These are phyloP conservation scores for Yamadazyma buinensis DNA, from an alignment of 1,139 yeast genomes.

Conservation along the genomic window DNA sequence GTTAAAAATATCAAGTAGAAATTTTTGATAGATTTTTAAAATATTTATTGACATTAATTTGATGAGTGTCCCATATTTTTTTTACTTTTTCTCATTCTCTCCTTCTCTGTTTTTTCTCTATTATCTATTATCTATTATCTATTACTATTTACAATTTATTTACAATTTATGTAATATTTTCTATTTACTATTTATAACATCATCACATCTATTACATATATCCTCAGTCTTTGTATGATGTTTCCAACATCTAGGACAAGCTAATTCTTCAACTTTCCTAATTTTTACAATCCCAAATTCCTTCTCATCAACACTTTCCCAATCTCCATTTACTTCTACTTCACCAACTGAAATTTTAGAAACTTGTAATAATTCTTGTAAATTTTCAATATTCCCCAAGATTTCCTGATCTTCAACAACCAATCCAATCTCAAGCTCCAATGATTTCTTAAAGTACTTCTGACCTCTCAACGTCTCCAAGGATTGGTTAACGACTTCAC, in stretches of 20 bases:
- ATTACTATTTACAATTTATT: no score
- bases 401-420: constrained; percentile 20
- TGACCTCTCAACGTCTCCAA: constrained; percentile 30
- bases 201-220: constrained; percentile 67
- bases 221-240: constrained; percentile 47
- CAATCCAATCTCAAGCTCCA: constrained; percentile 44
- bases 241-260: constrained; percentile 97
- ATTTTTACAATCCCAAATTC: no score
- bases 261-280: no score
- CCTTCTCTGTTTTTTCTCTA: neutral
- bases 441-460: constrained; percentile 53
- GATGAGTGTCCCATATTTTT: constrained; percentile 6
- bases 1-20: constrained; percentile 41
- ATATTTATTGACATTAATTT: constrained; percentile 11
- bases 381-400: constrained; percentile 29
- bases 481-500: constrained; percentile 45
- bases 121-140: no score
- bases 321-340: no score
- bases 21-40: no score
- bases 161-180: no score
- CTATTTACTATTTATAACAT: constrained; percentile 1
- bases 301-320: no score
- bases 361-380: constrained; percentile 63
- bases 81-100: neutral
- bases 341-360: constrained; percentile 48